phyloP scores from a whole-genome alignment of 2,329 filamentous ascomycete genomes.

The Canariomyces notabilis region DNA sequence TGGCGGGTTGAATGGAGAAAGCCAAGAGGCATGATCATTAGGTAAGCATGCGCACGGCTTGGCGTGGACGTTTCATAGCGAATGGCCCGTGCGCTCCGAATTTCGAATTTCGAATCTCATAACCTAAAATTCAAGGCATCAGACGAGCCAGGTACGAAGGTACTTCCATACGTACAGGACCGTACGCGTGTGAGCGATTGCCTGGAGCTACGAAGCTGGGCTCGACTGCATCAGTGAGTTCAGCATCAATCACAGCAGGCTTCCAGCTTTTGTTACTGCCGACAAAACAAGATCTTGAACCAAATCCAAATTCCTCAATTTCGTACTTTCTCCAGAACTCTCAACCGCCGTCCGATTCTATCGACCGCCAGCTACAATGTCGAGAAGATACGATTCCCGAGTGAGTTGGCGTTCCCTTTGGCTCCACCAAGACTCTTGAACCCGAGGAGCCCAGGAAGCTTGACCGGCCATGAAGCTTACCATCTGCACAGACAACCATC shows the following conservation, averaged over 20 bases:
- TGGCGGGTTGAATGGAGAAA: conserved; percentile 4
- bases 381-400: conserved; percentile 94
- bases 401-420: conserved; percentile 50
- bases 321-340: not conserved
- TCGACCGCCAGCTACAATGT: conserved; percentile 55
- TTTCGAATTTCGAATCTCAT: not conserved
- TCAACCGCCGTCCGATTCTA: not conserved
- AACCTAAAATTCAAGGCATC: conserved; percentile 20
- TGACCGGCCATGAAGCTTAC: conserved; percentile 21
- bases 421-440: conserved; percentile 3
- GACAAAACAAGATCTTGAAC: not conserved
- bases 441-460: conserved; percentile 9
- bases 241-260: conserved; percentile 21
- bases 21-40: conserved; percentile 9
- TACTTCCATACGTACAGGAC: too few species aligned
- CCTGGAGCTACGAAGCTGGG: conserved; percentile 40
- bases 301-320: not conserved
- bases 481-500: conserved; percentile 75
- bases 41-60: conserved; percentile 15
- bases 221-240: conserved; percentile 9
- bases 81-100: not conserved
- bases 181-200: conserved; percentile 35
- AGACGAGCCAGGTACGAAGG: too few species aligned
- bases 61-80: not conserved
- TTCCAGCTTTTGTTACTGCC: conserved; percentile 3